Evolutionary conservation across 148 eudicot genomes (phyloP).

Genomic region (Silene conica): DNA sequence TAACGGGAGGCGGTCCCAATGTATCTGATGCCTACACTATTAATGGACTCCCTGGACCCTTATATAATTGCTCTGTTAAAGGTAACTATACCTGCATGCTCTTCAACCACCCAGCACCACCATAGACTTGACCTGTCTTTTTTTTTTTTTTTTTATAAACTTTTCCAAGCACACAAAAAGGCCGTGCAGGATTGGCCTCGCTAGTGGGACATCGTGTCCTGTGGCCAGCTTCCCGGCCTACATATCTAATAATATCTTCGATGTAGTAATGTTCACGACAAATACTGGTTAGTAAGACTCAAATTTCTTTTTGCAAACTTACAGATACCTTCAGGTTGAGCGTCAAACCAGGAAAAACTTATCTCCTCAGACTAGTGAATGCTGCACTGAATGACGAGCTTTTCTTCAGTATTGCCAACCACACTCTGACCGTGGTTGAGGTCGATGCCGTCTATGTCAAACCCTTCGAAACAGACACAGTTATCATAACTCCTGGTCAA

Average conservation of each 20-base stretch:
- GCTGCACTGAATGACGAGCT: conserved; percentile 62
- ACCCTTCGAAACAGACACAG: conserved; percentile 40
- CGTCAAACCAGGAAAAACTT: conserved; percentile 47
- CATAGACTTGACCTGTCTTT: not conserved
- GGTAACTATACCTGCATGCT: conserved; percentile 9
- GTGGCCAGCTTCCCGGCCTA: no score
- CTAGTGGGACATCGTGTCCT: no score
- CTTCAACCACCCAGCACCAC: no score
- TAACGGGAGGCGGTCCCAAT: conserved; percentile 52
- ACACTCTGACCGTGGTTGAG: conserved; percentile 37
- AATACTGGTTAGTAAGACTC: no score
- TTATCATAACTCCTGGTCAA: conserved; percentile 53
- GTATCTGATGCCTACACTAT: conserved; percentile 60
- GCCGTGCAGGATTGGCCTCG: no score
- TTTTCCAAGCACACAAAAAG: no score
- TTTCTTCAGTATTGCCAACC: conserved; percentile 39
- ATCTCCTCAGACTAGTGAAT: conserved; percentile 43
- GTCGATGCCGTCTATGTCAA: conserved; percentile 51
- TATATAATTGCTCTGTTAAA: conserved; percentile 46
- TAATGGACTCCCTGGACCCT: conserved; percentile 54
- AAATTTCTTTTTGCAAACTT: not conserved
- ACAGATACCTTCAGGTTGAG: conserved; percentile 50
- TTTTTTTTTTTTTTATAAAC: no score
- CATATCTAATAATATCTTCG: no score
- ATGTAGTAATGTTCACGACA: no score